Base-by-base conservation (phyloP, 169 alveolate genomes). In the Plasmodium cynomolgi region DNA sequence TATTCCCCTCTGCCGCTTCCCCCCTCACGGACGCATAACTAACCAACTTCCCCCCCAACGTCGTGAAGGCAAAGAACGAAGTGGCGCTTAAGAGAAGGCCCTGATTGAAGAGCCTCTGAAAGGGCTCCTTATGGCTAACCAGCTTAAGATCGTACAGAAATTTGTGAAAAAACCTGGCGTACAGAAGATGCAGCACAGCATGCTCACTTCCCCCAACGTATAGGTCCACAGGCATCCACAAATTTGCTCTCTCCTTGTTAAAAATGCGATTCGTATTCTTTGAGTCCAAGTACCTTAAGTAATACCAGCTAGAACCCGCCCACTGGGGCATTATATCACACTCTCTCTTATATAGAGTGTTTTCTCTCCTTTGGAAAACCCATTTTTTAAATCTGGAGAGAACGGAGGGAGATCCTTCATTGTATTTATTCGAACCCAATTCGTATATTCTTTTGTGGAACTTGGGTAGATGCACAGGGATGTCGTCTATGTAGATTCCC, bases 241-340 rank as follows among this genome's bases (percentile, higher is more conserved):
- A 82, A 17, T 93, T 84, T 15, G 92, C 96, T 29, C 88, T 73
- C 20, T 79, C 90, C 34, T 74, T 44, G 62, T 96, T 95, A 83
- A 96, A 93, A 4, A 96, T 93, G 47, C 26, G 71, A 5, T 93
- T n/a, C n/a, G 72, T 33, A 91, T 97, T 97, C 44, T 81, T 37
- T 41, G 98, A 95, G 93, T 98, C 99, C 37, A 96, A 74, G 75
- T 96, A 98, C 8, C 99, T 93, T 73, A 98, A 94, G 84, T 93
- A 98, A 92, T 98, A 98, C 99, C 99, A 98, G 47, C 98, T 93
- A 56, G 98, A 96, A 23, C 99, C 99, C 5, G 99, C 99, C 98
- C 99, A 98, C 85, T 98, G 99, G 20, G 99, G 99, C 97, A 98
- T 97, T 37, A 99, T 98, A 37, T 97, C 98, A 50, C 95, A 77